Evolutionary conservation across 2,329 filamentous ascomycete species (phyloP), one percentile per base, ranked within the genome.

Genomic region (Pseudogymnoascus sp.): DNA sequence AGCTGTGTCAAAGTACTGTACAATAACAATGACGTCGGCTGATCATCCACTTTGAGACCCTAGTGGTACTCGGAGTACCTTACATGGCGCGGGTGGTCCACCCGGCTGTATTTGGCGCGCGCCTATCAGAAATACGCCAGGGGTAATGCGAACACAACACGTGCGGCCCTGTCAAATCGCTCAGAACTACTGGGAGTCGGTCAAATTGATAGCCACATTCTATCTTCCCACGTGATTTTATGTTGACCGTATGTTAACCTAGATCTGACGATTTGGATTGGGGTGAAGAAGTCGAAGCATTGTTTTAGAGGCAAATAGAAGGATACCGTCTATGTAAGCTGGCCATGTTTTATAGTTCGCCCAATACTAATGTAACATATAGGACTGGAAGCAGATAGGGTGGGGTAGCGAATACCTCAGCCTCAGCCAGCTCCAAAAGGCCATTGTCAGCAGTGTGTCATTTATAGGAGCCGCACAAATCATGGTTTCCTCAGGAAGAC

Each of bases 11-110:
- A 54, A 54, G 47, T 35, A 54, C 15, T 17, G 17, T 35, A 21
- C 21, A 33, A 35, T 15, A 33, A 11, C 15, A 31, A 54, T 54
- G 47, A 54, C 47, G 47, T 54, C 47, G 47, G 29, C 47, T 54
- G 47, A 35, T 54, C 47, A 54, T 54, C 47, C 47, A 33, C 47
- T 33, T 54, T 54, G 15, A 33, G 29, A n/a, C 47, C 47, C 47
- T 35, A 54, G 29, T 5, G 10, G 47, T 54, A 33, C 47, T 33
- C 29, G 29, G 29, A 54, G 47, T 54, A 54, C 47, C 29, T 54
- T 33, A 54, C 35, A 54, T 54, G 17, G 47, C 47, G 47, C 47
- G 29, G n/a, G 7, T 21, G 29, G 26, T n/a, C 13, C 9, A 29
- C 33, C 33, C 26, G 8, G 26, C 1, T 1, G 1, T 7, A 11